These are phyloP conservation scores for Coffea eugenioides DNA, from an alignment of 257 asterid genomes.

Conservation along the genomic window DNA sequence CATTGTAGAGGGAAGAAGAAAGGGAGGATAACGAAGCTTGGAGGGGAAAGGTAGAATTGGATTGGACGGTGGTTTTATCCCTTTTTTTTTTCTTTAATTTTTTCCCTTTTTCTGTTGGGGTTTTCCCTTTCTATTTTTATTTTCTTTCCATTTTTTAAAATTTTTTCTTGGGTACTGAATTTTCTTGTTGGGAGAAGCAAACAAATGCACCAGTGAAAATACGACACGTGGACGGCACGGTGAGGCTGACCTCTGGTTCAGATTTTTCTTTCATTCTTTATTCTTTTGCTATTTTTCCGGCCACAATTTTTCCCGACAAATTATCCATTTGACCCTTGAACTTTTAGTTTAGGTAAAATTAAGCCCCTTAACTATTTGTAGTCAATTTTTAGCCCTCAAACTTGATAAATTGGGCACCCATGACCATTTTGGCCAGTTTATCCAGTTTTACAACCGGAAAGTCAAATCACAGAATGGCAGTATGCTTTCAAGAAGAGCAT, in stretches of 20 bases:
- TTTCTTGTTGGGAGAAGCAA: not conserved
- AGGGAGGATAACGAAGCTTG: slow-evolving; percentile 6
- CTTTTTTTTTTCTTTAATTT: not conserved
- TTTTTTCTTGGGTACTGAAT: not conserved
- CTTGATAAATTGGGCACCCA: too few species aligned
- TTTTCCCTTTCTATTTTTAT: too few species aligned
- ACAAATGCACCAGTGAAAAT: not conserved
- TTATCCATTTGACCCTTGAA: too few species aligned
- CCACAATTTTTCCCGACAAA: not conserved
- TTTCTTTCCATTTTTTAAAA: too few species aligned
- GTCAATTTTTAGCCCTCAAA: too few species aligned
- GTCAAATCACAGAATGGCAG: too few species aligned
- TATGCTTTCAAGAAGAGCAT: too few species aligned
- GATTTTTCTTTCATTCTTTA: not conserved
- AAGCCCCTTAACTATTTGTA: too few species aligned
- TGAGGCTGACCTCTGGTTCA: slow-evolving; percentile 15
- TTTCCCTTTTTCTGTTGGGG: too few species aligned
- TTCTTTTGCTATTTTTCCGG: not conserved
- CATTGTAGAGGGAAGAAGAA: slow-evolving; percentile 12
- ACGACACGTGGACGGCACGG: not conserved
- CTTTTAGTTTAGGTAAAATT: too few species aligned
- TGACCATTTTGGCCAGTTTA: too few species aligned
- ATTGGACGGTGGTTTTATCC: slow-evolving; percentile 10
- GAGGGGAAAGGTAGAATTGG: not conserved
- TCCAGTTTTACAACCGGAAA: too few species aligned